Conservation (phyloP, 2,329 filamentous ascomycete species). For the Elsinoe arachidis region DNA sequence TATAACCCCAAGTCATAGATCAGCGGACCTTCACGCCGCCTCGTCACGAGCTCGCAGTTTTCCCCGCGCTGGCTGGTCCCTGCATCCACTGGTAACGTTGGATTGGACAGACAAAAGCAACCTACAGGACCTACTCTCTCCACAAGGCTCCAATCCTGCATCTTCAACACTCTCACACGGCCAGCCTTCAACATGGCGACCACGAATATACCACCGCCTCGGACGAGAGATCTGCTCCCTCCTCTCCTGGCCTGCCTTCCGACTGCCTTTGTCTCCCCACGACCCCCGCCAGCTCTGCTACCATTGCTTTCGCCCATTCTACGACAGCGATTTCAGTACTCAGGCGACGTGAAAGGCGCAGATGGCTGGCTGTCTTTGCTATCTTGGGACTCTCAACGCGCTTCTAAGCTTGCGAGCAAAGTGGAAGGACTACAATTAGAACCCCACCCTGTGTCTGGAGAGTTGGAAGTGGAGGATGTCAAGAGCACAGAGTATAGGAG, state of each 20-base stretch:
- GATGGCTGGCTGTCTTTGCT: slow-evolving; percentile 60
- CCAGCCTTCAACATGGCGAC: slow-evolving; percentile 40
- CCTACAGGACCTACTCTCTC: background rate
- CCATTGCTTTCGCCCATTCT: slow-evolving; percentile 55
- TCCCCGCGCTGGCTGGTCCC: no score
- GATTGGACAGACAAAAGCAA: background rate
- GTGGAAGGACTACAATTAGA: slow-evolving; percentile 58
- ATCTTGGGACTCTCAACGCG: slow-evolving; percentile 55
- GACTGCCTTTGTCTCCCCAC: slow-evolving; percentile 50
- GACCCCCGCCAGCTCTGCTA: slow-evolving; percentile 52
- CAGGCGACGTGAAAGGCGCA: slow-evolving; percentile 35
- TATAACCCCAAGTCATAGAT: background rate
- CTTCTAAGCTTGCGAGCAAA: slow-evolving; percentile 51
- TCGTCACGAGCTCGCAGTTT: no score
- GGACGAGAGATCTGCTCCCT: slow-evolving; percentile 49
- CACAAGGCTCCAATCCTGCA: background rate
- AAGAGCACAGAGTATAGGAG: slow-evolving; percentile 55
- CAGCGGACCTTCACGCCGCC: no score
- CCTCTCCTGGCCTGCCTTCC: slow-evolving; percentile 57
- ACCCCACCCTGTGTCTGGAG: slow-evolving; percentile 72
- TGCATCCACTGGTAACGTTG: no score
- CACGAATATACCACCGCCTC: slow-evolving; percentile 41
- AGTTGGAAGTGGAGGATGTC: slow-evolving; percentile 66
- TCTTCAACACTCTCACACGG: background rate
- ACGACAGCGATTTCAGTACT: slow-evolving; percentile 53